Percentiles rank a stretch among this genome's conserved stretches.
These are phyloP conservation scores for Erythrophleum fordii DNA, from an alignment of 306 rosid genomes.

Conservation along the genomic window DNA sequence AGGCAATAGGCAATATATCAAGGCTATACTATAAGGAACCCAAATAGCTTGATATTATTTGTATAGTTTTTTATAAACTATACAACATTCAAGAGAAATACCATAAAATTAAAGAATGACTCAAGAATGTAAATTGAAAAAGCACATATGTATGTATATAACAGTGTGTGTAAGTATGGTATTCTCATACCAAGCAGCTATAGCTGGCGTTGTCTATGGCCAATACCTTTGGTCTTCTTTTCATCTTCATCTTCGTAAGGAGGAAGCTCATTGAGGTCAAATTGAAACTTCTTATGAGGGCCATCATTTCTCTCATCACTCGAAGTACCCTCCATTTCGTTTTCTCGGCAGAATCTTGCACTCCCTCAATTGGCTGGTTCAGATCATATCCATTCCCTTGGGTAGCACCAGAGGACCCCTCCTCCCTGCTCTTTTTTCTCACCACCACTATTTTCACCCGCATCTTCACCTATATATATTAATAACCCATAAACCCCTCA, in stretches of 20 bases:
- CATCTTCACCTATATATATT: background rate
- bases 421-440: background rate
- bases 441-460: background rate
- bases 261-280: constrained; percentile 17
- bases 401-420: background rate
- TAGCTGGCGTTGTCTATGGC: background rate
- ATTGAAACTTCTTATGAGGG: background rate
- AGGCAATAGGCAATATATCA: no score
- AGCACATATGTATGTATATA: no score
- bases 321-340: background rate
- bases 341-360: background rate
- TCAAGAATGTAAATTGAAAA: background rate
- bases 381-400: background rate
- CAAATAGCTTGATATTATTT: background rate
- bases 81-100: background rate
- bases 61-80: background rate
- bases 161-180: background rate
- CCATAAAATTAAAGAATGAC: background rate
- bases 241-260: background rate
- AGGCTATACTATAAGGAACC: background rate
- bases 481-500: no score
- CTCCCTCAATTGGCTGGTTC: background rate
- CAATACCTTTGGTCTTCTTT: background rate
- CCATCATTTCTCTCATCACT: background rate
- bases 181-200: background rate